Base-by-base conservation (phyloP, 805 yeast genomes). In the Myxozyma kluyveri region DNA sequence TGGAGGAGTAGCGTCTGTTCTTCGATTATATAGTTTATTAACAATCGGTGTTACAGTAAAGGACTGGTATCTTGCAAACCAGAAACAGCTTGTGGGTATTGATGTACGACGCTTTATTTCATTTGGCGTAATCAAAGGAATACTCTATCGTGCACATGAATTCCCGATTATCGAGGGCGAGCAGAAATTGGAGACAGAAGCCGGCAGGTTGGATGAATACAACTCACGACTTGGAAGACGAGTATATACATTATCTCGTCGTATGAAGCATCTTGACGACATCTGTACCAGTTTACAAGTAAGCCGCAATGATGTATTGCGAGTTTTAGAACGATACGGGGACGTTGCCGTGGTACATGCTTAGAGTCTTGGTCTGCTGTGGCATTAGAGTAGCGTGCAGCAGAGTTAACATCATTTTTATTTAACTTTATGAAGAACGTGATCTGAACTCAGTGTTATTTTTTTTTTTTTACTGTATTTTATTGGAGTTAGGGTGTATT, bases 81-180 rank as follows among this genome's bases (percentile, higher is more conserved):
- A 72, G 36, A 77, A 77, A 42, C 69, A 71, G 2, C 70, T 93
- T 17, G 63, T 70, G 24, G 77, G 81, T 57, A 80, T 95, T 38
- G 99, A 93, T 67, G 73, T 93, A 2, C 75, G 98, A 57, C 72
- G 95, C 49, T 87, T 93, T 61, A 73, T 93, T 19, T 81, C 89
- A 18, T 93, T 90, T 73, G 99, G 99, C 0, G 76, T 88, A 1
- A 72, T 88, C 22, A 78, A 88, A 55, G 88, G 95, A 0, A 63
- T 93, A 4, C 84, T 95, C 6, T 89, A 89, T 65, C 71, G 97
- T 46, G 86, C 89, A 1, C 78, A 85, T 49, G 73, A 89, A 19
- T 87, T 80, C 63, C 97, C 87, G 1, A 67, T 80, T 47, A 69
- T 67, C 42, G 55, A 35, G 12, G 35, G 48, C 26, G 44, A 49